phyloP scores from a whole-genome alignment of 2,329 filamentous ascomycete species.

The Coccinonectria pachysandricola region DNA sequence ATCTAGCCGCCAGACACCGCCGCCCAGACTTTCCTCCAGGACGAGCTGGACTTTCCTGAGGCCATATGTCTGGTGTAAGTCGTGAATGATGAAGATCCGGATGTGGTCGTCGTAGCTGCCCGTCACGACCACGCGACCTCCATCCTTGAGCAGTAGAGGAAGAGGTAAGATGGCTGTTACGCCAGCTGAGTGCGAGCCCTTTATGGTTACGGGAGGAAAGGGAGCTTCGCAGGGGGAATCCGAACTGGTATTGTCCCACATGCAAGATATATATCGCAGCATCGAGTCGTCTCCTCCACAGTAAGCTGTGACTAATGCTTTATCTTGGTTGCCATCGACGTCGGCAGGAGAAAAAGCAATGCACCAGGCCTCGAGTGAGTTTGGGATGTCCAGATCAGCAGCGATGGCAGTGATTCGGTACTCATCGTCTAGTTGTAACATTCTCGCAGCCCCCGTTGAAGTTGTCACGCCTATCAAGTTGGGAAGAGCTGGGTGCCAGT shows the following conservation, averaged over 20 bases:
- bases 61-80: constrained; percentile 30
- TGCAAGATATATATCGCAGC: constrained; percentile 38
- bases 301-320: constrained; percentile 36
- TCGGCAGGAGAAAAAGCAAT: constrained; percentile 44
- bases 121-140: constrained; percentile 56
- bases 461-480: constrained; percentile 59
- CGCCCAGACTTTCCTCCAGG: constrained; percentile 57
- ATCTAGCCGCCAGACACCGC: constrained; percentile 81
- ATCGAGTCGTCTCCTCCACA: constrained; percentile 69
- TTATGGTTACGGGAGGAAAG: constrained; percentile 25
- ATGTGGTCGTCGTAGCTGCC: constrained; percentile 88
- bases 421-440: constrained; percentile 38
- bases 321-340: constrained; percentile 5
- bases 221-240: constrained; percentile 9
- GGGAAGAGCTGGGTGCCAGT: constrained; percentile 53
- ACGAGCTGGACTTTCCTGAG: constrained; percentile 40
- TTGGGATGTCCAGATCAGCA: constrained; percentile 32
- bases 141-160: constrained; percentile 27
- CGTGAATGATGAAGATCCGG: constrained; percentile 49
- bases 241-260: constrained; percentile 8
- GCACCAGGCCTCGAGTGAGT: constrained; percentile 64
- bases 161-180: constrained; percentile 80
- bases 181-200: constrained; percentile 60
- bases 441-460: constrained; percentile 52
- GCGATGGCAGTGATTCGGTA: constrained; percentile 27